Evolutionary conservation across 345 rosid genomes (phyloP).

Genomic region (Populus simonii): DNA sequence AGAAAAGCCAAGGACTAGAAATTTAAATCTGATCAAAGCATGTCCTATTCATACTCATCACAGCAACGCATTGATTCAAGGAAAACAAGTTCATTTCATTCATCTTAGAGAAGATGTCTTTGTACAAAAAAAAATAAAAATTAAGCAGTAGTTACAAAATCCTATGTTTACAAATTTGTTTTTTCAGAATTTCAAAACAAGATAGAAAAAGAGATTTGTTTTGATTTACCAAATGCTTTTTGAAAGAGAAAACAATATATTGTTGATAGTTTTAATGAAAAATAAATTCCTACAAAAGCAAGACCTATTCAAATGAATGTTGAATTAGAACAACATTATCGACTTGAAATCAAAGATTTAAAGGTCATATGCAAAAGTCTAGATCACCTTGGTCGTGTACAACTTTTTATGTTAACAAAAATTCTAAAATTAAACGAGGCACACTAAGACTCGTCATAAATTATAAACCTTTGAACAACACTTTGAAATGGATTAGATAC

Average conservation of each 20-base stretch:
- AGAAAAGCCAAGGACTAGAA: no score
- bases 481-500: not conserved
- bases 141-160: not conserved
- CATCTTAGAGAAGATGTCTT: no score
- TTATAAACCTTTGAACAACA: constrained; percentile 6
- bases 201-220: not conserved
- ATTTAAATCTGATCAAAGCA: no score
- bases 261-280: not conserved
- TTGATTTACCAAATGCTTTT: not conserved
- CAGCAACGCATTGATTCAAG: no score
- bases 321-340: not conserved
- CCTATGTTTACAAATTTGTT: no score
- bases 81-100: no score
- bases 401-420: not conserved
- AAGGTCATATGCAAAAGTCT: not conserved
- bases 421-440: not conserved
- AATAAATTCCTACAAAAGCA: not conserved
- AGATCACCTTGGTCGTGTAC: not conserved
- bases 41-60: no score
- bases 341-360: not conserved
- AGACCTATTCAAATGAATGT: not conserved
- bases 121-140: no score
- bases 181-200: not conserved
- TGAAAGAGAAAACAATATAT: not conserved
- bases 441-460: not conserved